Evolutionary conservation across 352 stramenopile genomes (phyloP).

Genomic region (Phytophthora pini): DNA sequence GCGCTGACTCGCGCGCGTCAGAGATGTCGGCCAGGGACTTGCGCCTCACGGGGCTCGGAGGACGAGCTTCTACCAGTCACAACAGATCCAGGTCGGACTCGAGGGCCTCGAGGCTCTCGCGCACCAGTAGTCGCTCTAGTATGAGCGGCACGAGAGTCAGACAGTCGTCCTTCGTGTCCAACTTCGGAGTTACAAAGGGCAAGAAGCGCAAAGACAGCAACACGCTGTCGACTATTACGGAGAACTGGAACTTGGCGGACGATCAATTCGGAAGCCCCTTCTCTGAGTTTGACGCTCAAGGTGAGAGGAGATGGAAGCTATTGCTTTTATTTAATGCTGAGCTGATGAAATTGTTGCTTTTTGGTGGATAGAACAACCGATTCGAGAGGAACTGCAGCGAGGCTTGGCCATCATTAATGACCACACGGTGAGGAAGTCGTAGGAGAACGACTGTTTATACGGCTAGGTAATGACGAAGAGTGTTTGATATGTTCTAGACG

Average conservation of each 20-base stretch:
- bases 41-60: slow-evolving; percentile 61
- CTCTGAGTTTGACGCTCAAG: slow-evolving; percentile 81
- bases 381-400: slow-evolving; percentile 82
- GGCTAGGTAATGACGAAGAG: background rate
- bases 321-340: background rate
- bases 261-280: slow-evolving; percentile 84
- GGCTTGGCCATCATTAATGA: slow-evolving; percentile 89
- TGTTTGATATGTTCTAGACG: slow-evolving; percentile 43
- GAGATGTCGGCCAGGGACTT: slow-evolving; percentile 74
- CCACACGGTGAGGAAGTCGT: slow-evolving; percentile 63
- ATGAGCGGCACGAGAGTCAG: slow-evolving; percentile 47
- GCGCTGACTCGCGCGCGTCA: slow-evolving; percentile 80
- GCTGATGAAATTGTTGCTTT: background rate
- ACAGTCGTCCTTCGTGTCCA: slow-evolving; percentile 79
- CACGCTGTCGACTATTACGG: slow-evolving; percentile 85
- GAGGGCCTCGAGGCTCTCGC: slow-evolving; percentile 64
- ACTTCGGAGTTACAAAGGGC: slow-evolving; percentile 72
- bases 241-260: slow-evolving; percentile 85
- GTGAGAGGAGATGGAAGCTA: slow-evolving; percentile 29
- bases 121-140: slow-evolving; percentile 51
- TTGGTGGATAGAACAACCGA: slow-evolving; percentile 65
- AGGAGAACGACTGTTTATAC: background rate
- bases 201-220: slow-evolving; percentile 73
- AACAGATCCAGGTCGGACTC: slow-evolving; percentile 71
- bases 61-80: slow-evolving; percentile 23